A percentile compares a stretch with the other conserved stretches of the same genome.
phyloP scores from a whole-genome alignment of 164 flowering plant species.

The Aristolochia contorta region DNA sequence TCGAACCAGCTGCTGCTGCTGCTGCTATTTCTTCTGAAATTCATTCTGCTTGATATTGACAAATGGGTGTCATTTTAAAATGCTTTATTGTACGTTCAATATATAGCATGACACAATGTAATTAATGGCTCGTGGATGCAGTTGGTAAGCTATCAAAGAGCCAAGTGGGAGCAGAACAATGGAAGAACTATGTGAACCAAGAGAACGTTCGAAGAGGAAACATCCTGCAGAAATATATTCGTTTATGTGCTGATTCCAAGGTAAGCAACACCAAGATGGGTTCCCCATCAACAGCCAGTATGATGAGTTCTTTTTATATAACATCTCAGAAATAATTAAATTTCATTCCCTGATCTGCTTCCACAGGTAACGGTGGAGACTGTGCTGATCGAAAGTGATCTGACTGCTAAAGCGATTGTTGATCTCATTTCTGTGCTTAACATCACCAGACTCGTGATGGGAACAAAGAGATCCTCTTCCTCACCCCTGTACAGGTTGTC shows the following conservation, averaged over 20 bases:
- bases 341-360: not conserved
- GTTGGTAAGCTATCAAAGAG: conserved; percentile 68
- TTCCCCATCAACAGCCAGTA: not conserved
- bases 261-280: conserved; percentile 12
- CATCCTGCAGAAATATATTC: conserved; percentile 57
- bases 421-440: conserved; percentile 66
- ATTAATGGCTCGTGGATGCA: conserved; percentile 12
- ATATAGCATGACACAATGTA: too few relatives aligned
- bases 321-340: too few relatives aligned
- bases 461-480: conserved; percentile 34
- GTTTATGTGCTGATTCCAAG: conserved; percentile 53
- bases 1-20: too few relatives aligned
- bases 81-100: too few relatives aligned
- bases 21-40: too few relatives aligned
- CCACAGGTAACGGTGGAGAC: conserved; percentile 70
- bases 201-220: conserved; percentile 52
- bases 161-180: conserved; percentile 51
- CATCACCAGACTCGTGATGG: conserved; percentile 64
- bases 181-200: conserved; percentile 40
- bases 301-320: too few relatives aligned
- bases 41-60: too few relatives aligned
- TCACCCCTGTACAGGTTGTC: conserved; percentile 7
- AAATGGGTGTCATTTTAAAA: too few relatives aligned
- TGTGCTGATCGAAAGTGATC: conserved; percentile 59
- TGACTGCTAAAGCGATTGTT: conserved; percentile 53